Conservation (phyloP, 208 protist species). For the Leishmania lainsoni region DNA sequence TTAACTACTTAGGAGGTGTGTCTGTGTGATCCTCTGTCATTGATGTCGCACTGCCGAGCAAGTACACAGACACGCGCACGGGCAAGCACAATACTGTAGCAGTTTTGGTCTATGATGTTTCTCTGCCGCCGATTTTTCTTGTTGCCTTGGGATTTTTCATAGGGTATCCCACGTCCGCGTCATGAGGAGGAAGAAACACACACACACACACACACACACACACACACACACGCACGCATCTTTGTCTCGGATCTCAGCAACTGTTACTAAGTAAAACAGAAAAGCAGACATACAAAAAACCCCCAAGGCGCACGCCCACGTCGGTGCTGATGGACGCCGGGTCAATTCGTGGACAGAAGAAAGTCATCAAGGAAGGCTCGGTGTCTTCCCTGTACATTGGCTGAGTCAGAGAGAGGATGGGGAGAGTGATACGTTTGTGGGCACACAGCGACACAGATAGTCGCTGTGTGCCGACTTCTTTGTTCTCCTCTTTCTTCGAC, state of each 20-base stretch:
- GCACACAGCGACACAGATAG: not conserved
- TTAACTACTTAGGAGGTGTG: slow-evolving; percentile 12
- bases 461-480: not conserved
- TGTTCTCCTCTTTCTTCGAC: no score
- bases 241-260: not conserved
- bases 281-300: not conserved
- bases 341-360: not conserved
- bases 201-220: not conserved
- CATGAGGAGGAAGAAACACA: slow-evolving; percentile 1
- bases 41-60: not conserved
- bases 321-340: not conserved
- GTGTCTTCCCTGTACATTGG: not conserved
- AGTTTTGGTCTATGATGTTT: not conserved
- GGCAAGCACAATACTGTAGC: not conserved
- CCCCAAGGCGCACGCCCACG: not conserved
- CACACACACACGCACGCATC: not conserved
- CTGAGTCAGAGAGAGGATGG: not conserved
- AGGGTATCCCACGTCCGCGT: not conserved
- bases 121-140: not conserved
- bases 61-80: not conserved
- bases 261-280: not conserved
- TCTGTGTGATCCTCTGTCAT: not conserved
- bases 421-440: not conserved
- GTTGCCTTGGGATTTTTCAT: not conserved
- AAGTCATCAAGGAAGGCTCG: not conserved